Evolutionary conservation across 2,329 filamentous ascomycete genomes (phyloP), one percentile per base, ranked within the genome.

Genomic region (Lachnellula cervina): DNA sequence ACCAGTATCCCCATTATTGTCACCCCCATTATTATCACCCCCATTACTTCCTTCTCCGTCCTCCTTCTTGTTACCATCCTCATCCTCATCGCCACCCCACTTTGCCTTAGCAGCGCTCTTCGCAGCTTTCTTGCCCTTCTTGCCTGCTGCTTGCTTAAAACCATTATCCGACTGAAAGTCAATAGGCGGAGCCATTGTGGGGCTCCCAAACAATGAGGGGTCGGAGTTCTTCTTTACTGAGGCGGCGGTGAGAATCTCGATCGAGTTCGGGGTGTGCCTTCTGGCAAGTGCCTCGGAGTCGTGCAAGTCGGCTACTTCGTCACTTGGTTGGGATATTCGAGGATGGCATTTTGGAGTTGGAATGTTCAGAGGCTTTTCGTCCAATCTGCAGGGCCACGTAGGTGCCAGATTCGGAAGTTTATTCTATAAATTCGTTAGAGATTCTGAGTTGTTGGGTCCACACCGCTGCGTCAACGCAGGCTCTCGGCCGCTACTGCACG

Each of bases 141-240:
- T 81, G 61, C 80, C 78, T 2, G 73, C 77, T 38, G 76, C 77
- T 65, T 86, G 78, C 51, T 76, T 74, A 71, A 77, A 82, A 49
- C 76, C 79, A 43, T 80, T 74, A 51, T 77, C 71, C 25, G 77
- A 80, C 21, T 74, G 73, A 56, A 88, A 81, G 65, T 89, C 84
- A 50, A 89, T 72, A 32, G 74, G 70, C 19, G 73, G 66, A 40
- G 72, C 68, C 62, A 73, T 70, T 38, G 68, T 72, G n/a, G 77
- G 78, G 60, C 81, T 77, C 42, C 61, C 60, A 35, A 83, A 71
- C 5, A 81, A 63, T 63, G 70, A 65, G 40, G 61, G 52, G 37
- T 62, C 59, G 35, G 58, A 48, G 56, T 51, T 37, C 49, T 58
- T 56, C 43, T 60, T 37, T 42, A 46, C 58, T 5, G 59, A 57